Conservation (phyloP, 768 basidiomycete genomes). For the Dictyophora rubrovolvata region DNA sequence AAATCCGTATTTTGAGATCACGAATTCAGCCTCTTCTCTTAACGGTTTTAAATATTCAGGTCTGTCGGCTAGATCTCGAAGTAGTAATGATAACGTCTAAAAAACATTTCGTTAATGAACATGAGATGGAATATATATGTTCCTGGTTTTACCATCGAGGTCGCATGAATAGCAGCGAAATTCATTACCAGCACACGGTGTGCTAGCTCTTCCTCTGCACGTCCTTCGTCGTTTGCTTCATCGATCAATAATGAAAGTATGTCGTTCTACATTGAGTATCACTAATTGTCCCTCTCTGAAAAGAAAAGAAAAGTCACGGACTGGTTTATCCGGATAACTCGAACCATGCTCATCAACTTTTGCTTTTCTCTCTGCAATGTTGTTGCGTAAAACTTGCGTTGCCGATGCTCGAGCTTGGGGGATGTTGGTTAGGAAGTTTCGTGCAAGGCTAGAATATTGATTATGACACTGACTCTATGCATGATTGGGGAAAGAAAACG, state of each 20-base stretch:
- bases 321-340: constrained; percentile 28
- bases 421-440: constrained; percentile 10
- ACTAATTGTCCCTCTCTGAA: neutral
- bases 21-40: constrained; percentile 33
- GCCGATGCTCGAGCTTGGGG: constrained; percentile 12
- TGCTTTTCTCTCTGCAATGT: constrained; percentile 23
- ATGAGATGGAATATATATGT: neutral
- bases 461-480: neutral
- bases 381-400: constrained; percentile 11
- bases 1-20: constrained; percentile 30
- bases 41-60: constrained; percentile 26
- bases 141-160: constrained; percentile 9
- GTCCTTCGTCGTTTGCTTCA: neutral
- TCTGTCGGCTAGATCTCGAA: constrained; percentile 28
- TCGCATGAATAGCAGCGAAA: constrained; percentile 15
- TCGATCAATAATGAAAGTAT: neutral
- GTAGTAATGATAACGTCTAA: constrained; percentile 27
- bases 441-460: constrained; percentile 13
- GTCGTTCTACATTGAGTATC: neutral
- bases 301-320: constrained; percentile 10
- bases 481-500: constrained; percentile 13
- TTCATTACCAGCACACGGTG: constrained; percentile 9
- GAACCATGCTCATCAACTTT: constrained; percentile 22
- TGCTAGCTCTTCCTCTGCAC: neutral
- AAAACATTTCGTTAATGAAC: neutral